phyloP scores from a whole-genome alignment of 257 asterid genomes.

The Echium plantagineum region DNA sequence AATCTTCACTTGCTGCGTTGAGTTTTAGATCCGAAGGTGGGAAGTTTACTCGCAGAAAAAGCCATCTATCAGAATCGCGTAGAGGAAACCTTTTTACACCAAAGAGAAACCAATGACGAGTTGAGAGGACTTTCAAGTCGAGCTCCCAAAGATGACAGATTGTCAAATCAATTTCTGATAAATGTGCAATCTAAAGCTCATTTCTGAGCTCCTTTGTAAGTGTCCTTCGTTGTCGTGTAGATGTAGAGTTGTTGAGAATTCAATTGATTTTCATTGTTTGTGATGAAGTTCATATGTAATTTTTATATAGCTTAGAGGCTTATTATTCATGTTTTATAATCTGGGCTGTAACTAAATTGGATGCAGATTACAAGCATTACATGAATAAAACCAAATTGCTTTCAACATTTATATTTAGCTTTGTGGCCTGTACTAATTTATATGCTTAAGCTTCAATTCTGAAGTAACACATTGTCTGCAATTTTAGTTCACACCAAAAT shows the following conservation, averaged over 20 bases:
- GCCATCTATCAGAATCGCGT: constrained; percentile 9
- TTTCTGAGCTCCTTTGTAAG: constrained; percentile 5
- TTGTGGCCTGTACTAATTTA: no score
- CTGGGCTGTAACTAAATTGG: no score
- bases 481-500: no score
- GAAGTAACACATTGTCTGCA: no score
- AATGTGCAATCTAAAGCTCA: constrained; percentile 17
- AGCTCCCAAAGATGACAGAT: constrained; percentile 17
- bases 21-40: constrained; percentile 42
- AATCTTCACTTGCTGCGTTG: constrained; percentile 21
- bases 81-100: constrained; percentile 20
- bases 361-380: background rate
- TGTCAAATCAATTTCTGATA: constrained; percentile 13
- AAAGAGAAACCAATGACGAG: constrained; percentile 22
- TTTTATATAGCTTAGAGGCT: background rate
- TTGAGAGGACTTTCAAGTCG: constrained; percentile 6
- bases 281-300: constrained; percentile 4
- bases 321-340: no score
- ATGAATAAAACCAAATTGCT: background rate
- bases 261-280: constrained; percentile 18
- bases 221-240: constrained; percentile 19
- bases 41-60: constrained; percentile 23
- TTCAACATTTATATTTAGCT: no score
- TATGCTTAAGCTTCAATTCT: no score
- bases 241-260: constrained; percentile 20